phyloP scores from a whole-genome alignment of 2,329 filamentous ascomycete genomes.

The Aspergillus neotritici region DNA sequence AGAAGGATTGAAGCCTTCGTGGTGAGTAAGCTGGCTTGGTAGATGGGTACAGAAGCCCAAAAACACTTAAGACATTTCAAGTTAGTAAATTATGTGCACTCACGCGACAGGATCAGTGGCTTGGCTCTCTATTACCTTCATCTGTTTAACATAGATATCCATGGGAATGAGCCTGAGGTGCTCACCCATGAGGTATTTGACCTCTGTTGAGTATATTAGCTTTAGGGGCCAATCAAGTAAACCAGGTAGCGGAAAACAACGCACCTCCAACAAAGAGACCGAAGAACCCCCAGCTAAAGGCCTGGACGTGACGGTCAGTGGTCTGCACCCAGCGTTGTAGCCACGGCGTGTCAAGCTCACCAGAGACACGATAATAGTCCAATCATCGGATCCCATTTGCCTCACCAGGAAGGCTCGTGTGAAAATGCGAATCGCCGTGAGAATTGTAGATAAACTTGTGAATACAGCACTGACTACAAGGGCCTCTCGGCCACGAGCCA shows the following conservation, averaged over 20 bases:
- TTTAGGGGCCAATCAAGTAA: neutral
- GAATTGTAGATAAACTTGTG: conserved; percentile 26
- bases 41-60: conserved; percentile 30
- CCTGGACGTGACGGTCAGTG: conserved; percentile 7
- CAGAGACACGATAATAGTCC: conserved; percentile 32
- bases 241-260: conserved; percentile 3
- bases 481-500: conserved; percentile 21
- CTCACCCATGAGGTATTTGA: conserved; percentile 27
- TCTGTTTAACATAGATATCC: conserved; percentile 16
- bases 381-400: conserved; percentile 34
- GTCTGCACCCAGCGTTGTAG: neutral
- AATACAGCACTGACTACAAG: conserved; percentile 27
- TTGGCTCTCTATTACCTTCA: conserved; percentile 12
- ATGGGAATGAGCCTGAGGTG: conserved; percentile 17
- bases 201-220: conserved; percentile 16
- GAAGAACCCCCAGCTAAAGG: conserved; percentile 28
- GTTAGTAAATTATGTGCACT: neutral
- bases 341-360: conserved; percentile 14
- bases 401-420: conserved; percentile 31
- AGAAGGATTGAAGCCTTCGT: conserved; percentile 34
- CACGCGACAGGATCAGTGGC: neutral
- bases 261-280: conserved; percentile 26
- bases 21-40: conserved; percentile 29
- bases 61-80: conserved; percentile 18
- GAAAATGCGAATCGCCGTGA: conserved; percentile 38